phyloP scores from a whole-genome alignment of 176 grass and related monocot genomes.

The Eragrostis curvula region DNA sequence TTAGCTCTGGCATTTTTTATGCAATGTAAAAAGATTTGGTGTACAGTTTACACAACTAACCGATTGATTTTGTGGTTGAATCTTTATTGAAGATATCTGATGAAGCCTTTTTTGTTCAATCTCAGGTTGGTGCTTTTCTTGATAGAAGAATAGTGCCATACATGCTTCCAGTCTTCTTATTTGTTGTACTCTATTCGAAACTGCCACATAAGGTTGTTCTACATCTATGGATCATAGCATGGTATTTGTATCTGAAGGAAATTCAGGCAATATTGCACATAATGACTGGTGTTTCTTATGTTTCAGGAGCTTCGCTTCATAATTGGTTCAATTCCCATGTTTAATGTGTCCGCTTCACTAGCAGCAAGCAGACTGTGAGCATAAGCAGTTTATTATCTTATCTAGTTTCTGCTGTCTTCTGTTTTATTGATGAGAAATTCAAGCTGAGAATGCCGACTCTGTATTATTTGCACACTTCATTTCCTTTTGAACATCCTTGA shows the following conservation, averaged over 20 bases:
- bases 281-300: slow-evolving; percentile 31
- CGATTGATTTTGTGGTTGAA: slow-evolving; percentile 16
- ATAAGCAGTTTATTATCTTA: slow-evolving; percentile 22
- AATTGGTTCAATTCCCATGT: slow-evolving; percentile 81
- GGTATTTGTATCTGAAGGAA: slow-evolving; percentile 16
- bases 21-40: slow-evolving; percentile 24
- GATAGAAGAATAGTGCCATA: slow-evolving; percentile 85
- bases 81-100: slow-evolving; percentile 6
- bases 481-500: slow-evolving; percentile 1
- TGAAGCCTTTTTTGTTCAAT: slow-evolving; percentile 42
- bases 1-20: slow-evolving; percentile 18
- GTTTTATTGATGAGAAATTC: slow-evolving; percentile 20
- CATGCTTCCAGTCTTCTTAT: slow-evolving; percentile 81
- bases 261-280: background rate
- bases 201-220: slow-evolving; percentile 88
- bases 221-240: slow-evolving; percentile 21
- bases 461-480: slow-evolving; percentile 7
- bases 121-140: slow-evolving; percentile 76
- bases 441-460: slow-evolving; percentile 13
- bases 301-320: slow-evolving; percentile 93
- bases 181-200: slow-evolving; percentile 98
- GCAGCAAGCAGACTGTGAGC: slow-evolving; percentile 87
- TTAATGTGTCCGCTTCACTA: slow-evolving; percentile 90
- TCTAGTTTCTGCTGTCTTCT: slow-evolving; percentile 12
- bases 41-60: background rate